These are phyloP conservation scores for Coffea eugenioides DNA, from an alignment of 257 asterid species.

Conservation along the genomic window DNA sequence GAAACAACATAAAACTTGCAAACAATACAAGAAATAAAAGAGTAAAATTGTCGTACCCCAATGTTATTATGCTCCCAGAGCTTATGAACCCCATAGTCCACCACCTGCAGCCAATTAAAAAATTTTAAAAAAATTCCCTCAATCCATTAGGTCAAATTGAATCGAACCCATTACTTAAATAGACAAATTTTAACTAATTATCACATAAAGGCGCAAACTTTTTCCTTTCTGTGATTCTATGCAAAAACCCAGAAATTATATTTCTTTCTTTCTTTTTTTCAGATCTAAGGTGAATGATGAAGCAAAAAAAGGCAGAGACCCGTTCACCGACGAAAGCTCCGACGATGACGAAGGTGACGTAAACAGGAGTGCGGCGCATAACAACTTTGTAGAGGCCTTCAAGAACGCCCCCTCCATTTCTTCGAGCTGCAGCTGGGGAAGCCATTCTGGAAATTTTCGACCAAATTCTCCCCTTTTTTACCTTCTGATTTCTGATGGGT, in stretches of 20 bases:
- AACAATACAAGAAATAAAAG: background rate
- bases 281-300: conserved; percentile 18
- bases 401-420: conserved; percentile 62
- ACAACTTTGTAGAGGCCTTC: conserved; percentile 73
- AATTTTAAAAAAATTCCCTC: background rate
- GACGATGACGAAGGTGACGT: conserved; percentile 79
- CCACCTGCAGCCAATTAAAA: conserved; percentile 29
- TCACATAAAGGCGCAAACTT: background rate
- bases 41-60: conserved; percentile 28
- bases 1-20: background rate
- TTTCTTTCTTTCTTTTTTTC: background rate
- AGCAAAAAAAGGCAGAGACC: conserved; percentile 24
- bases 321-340: conserved; percentile 89
- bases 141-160: background rate
- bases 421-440: conserved; percentile 35
- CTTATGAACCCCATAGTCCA: conserved; percentile 40
- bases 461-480: background rate
- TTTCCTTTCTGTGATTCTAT: background rate
- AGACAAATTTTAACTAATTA: background rate
- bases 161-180: background rate
- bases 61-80: conserved; percentile 39
- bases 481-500: conserved; percentile 3
- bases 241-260: background rate
- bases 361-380: conserved; percentile 85
- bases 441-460: conserved; percentile 7